Evolutionary conservation across 2,329 filamentous ascomycete genomes (phyloP).

Genomic region (Hymenoscyphus fructigenus): DNA sequence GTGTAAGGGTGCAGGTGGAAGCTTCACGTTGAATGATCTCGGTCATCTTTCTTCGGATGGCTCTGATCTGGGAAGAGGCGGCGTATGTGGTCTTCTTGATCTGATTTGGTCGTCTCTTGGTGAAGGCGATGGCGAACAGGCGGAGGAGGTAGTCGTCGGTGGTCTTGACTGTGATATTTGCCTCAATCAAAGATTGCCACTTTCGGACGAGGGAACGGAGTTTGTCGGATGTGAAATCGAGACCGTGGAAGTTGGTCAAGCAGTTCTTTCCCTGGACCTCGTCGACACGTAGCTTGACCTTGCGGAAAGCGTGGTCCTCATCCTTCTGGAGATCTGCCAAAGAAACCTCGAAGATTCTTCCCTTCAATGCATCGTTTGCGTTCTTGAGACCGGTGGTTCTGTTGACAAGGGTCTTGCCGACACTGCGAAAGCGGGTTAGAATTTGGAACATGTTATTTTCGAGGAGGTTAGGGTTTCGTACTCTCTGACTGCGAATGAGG

Average conservation of each 20-base stretch:
- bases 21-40: constrained; percentile 99
- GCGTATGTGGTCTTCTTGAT: constrained; percentile 99
- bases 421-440: constrained; percentile 59
- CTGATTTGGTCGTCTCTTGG: constrained; percentile 98
- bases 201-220: constrained; percentile 98
- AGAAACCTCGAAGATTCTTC: constrained; percentile 97
- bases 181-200: constrained; percentile 99
- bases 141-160: constrained; percentile 99
- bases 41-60: constrained; percentile 99
- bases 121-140: constrained; percentile 98
- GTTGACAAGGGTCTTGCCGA: constrained; percentile 99
- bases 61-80: constrained; percentile 92
- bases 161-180: constrained; percentile 99
- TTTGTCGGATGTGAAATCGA: constrained; percentile 99
- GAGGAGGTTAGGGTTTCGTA: constrained; percentile 45
- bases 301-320: constrained; percentile 99
- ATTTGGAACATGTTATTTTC: constrained; percentile 17
- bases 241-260: constrained; percentile 99
- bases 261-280: constrained; percentile 99
- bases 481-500: constrained; percentile 95
- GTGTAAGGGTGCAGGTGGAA: constrained; percentile 86
- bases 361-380: constrained; percentile 98
- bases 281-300: constrained; percentile 97
- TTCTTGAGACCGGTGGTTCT: constrained; percentile 99
- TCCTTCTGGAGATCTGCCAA: constrained; percentile 99